These are phyloP conservation scores for Ascodesmis nigricans DNA, from an alignment of 495 filamentous ascomycete genomes.

Conservation along the genomic window DNA sequence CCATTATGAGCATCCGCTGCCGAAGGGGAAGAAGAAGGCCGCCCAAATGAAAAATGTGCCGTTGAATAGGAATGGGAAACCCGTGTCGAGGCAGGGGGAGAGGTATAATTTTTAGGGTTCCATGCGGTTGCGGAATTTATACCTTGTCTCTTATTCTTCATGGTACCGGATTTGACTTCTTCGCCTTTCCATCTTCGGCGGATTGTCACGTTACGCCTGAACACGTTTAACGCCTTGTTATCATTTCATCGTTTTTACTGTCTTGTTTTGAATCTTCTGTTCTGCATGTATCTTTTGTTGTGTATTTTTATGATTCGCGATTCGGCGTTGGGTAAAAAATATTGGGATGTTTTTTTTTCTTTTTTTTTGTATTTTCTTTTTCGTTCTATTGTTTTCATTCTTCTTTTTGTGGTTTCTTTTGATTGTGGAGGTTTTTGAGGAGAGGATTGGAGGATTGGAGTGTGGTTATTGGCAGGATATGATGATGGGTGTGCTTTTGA, in stretches of 20 bases:
- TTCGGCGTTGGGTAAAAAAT: conserved; percentile 1
- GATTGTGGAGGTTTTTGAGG: too few species aligned
- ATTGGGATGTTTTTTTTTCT: conserved; percentile 2
- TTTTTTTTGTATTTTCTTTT: conserved; percentile 2
- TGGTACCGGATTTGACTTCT: neutral
- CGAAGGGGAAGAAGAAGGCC: conserved; percentile 36
- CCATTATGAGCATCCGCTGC: conserved; percentile 54
- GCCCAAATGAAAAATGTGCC: conserved; percentile 15
- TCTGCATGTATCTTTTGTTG: too few species aligned
- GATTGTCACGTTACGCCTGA: neutral
- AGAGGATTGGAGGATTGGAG: too few species aligned
- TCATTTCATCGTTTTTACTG: neutral
- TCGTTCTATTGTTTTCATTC: neutral
- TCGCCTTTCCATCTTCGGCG: neutral
- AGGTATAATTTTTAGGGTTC: conserved; percentile 24
- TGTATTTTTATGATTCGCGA: neutral
- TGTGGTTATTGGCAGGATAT: too few species aligned
- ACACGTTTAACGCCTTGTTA: neutral
- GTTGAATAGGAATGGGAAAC: conserved; percentile 20
- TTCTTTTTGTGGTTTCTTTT: conserved; percentile 1
- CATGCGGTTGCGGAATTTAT: conserved; percentile 7
- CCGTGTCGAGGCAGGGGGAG: conserved; percentile 20
- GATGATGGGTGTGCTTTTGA: too few species aligned
- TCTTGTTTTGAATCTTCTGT: neutral
- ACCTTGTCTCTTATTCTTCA: neutral